Percentiles rank a stretch among this genome's conserved stretches.
phyloP scores from a whole-genome alignment of 371 early-diverging fungal species.

The Mucor indicus region DNA sequence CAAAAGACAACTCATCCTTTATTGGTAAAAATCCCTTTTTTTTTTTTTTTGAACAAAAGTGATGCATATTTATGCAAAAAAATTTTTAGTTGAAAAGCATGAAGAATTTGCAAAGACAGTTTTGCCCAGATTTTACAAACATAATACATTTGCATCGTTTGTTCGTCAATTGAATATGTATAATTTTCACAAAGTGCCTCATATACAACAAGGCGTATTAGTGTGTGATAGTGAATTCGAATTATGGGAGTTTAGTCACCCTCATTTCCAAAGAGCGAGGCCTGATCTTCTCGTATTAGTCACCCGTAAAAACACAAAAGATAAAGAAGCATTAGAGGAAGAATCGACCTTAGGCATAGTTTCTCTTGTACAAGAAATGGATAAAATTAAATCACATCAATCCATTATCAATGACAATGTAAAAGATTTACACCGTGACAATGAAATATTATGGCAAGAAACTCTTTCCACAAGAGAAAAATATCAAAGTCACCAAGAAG shows the following conservation, averaged over 20 bases:
- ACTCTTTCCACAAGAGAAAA: conserved; percentile 67
- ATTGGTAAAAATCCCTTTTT: conserved; percentile 35
- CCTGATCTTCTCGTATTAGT: conserved; percentile 53
- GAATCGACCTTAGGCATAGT: conserved; percentile 40
- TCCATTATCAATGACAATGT: conserved; percentile 77
- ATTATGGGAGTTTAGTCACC: conserved; percentile 60
- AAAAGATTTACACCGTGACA: conserved; percentile 83
- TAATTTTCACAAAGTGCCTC: conserved; percentile 79
- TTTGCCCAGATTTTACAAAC: conserved; percentile 86
- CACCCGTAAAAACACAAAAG: conserved; percentile 45
- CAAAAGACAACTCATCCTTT: conserved; percentile 72
- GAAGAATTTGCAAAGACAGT: conserved; percentile 87
- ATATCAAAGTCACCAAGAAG: conserved; percentile 80
- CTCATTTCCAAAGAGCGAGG: conserved; percentile 47
- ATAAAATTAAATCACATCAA: conserved; percentile 82
- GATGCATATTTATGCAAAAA: background rate
- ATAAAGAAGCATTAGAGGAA: conserved; percentile 38
- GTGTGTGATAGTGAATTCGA: conserved; percentile 58
- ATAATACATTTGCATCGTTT: conserved; percentile 91
- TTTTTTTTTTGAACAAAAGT: no score
- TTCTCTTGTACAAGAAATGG: conserved; percentile 68
- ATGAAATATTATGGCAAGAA: conserved; percentile 84
- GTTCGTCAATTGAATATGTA: conserved; percentile 95
- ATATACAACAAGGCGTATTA: conserved; percentile 75
- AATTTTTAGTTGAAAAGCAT: conserved; percentile 50